Evolutionary conservation across 441 rosid genomes (phyloP).

Genomic region (Pelargonium exstipulatum): DNA sequence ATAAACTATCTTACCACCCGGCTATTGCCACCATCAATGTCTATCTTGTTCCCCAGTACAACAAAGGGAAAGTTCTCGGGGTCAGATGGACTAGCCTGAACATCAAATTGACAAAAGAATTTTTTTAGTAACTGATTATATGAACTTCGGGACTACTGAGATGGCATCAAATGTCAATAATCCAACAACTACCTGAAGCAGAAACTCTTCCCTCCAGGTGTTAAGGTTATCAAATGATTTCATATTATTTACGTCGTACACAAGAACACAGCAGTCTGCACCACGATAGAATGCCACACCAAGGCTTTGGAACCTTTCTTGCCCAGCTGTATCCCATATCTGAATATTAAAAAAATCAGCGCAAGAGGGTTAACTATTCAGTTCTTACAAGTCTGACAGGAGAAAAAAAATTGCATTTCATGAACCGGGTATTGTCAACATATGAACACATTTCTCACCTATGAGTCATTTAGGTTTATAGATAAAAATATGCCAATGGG

Average conservation of each 20-base stretch:
- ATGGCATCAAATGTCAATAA: background rate
- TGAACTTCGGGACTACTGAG: background rate
- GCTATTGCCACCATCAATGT: conserved; percentile 63
- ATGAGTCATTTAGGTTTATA: background rate
- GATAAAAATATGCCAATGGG: background rate
- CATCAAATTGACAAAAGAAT: conserved; percentile 4
- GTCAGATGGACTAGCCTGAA: conserved; percentile 80
- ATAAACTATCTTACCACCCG: conserved; percentile 47
- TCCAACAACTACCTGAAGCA: conserved; percentile 51
- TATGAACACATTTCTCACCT: background rate
- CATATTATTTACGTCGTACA: conserved; percentile 64
- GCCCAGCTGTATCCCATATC: conserved; percentile 90
- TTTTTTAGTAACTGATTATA: background rate
- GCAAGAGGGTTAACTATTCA: background rate
- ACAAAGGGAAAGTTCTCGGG: conserved; percentile 86
- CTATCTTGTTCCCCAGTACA: conserved; percentile 73
- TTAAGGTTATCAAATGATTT: conserved; percentile 83
- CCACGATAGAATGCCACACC: conserved; percentile 80
- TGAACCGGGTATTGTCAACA: background rate
- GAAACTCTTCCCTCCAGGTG: conserved; percentile 81
- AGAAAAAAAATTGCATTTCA: background rate
- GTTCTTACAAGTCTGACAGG: background rate
- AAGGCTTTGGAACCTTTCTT: conserved; percentile 58
- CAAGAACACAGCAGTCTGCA: conserved; percentile 46
- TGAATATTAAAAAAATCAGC: conserved; percentile 16